A percentile compares a stretch with the other conserved stretches of the same genome.
These are phyloP conservation scores for Penstemon barbatus DNA, from an alignment of 257 asterid species.

Conservation along the genomic window DNA sequence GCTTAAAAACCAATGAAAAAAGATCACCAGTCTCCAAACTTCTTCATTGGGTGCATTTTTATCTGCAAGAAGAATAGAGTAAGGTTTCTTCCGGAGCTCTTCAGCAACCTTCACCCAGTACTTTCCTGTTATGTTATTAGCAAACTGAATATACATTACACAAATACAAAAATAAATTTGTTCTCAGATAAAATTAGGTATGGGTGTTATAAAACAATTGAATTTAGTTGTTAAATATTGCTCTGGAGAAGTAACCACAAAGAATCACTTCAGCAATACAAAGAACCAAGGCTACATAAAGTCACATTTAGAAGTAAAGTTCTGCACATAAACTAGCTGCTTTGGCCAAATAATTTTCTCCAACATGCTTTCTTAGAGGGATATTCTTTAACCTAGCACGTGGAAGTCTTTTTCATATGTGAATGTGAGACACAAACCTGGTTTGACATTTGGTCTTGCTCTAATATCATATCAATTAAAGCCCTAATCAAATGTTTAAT, in stretches of 20 bases:
- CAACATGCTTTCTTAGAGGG: too few relatives aligned
- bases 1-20: constrained; percentile 23
- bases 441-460: background rate
- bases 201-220: background rate
- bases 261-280: background rate
- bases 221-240: background rate
- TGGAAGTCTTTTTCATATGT: background rate
- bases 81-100: constrained; percentile 74
- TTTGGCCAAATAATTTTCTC: constrained; percentile 5
- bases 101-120: constrained; percentile 89
- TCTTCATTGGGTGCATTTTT: constrained; percentile 98
- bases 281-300: constrained; percentile 2
- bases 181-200: constrained; percentile 1
- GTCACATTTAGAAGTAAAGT: constrained; percentile 1
- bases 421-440: background rate
- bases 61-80: constrained; percentile 90
- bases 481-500: too few relatives aligned
- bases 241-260: background rate
- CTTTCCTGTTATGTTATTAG: constrained; percentile 49
- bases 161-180: background rate
- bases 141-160: constrained; percentile 11
- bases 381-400: background rate
- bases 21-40: constrained; percentile 84
- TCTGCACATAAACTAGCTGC: constrained; percentile 15
- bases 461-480: background rate